A percentile compares a stretch with the other conserved stretches of the same genome.
Evolutionary conservation across 768 basidiomycete genomes (phyloP).

Genomic region (Pilatotrama ljubarskyi): DNA sequence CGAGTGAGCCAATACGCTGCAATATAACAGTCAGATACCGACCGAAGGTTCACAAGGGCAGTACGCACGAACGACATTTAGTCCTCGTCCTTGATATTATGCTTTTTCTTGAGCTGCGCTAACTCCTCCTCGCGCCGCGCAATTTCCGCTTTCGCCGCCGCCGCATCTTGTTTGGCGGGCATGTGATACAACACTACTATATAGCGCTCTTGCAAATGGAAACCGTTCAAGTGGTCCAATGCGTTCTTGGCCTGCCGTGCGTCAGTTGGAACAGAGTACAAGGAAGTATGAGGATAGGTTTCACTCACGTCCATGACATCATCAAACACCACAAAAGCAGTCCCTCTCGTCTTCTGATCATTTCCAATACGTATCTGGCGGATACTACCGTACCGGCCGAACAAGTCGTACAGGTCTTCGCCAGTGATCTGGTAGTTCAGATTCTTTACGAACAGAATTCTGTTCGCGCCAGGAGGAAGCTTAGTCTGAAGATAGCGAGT

Average conservation of each 20-base stretch:
- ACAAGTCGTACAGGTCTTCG: slow-evolving; percentile 94
- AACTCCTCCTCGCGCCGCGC: slow-evolving; percentile 91
- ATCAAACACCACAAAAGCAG: slow-evolving; percentile 95
- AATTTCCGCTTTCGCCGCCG: slow-evolving; percentile 89
- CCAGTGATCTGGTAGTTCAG: slow-evolving; percentile 91
- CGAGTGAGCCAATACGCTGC: too few species aligned
- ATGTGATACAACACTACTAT: slow-evolving; percentile 98
- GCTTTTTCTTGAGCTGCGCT: slow-evolving; percentile 80
- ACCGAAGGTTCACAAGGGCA: neutral
- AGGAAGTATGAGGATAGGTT: neutral
- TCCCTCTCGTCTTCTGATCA: slow-evolving; percentile 90
- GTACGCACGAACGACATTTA: slow-evolving; percentile 34
- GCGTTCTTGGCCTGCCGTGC: slow-evolving; percentile 85
- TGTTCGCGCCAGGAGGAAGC: slow-evolving; percentile 89
- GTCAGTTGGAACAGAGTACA: slow-evolving; percentile 12
- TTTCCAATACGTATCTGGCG: slow-evolving; percentile 94
- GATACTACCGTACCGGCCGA: slow-evolving; percentile 96
- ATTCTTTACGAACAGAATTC: slow-evolving; percentile 92
- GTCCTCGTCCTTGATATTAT: slow-evolving; percentile 74
- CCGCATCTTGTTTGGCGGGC: slow-evolving; percentile 95
- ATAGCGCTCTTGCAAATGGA: slow-evolving; percentile 97
- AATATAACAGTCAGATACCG: neutral
- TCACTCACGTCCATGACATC: slow-evolving; percentile 89
- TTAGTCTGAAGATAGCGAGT: slow-evolving; percentile 54
- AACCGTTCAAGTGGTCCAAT: slow-evolving; percentile 94